Base-by-base conservation (phyloP, 805 yeast genomes). In the Saturnispora mendoncae region DNA sequence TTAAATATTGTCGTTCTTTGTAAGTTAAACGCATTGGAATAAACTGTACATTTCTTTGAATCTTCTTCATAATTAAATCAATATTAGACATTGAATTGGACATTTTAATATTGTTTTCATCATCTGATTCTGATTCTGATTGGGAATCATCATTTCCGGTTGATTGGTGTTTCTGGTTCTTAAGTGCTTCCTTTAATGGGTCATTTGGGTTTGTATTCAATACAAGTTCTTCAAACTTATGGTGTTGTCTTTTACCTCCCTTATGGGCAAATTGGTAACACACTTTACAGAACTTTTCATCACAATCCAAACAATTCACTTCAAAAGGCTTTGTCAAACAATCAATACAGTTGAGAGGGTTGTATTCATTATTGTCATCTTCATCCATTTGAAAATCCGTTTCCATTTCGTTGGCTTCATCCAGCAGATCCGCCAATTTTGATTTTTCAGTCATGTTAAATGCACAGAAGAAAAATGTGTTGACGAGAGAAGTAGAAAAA, bases 291-390 rank as follows among this genome's bases (percentile, higher is more conserved):
- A 78, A 82, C 13, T 66, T 66, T 51, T 82, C 90, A 31, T 71
- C 74, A 60, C 92, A 82, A 43, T 68, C 68, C 25, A 60, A 53
- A 57, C 92, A 82, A 28, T 64, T 57, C n/a, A 78, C 57, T 49
- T 79, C 84, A 4, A 73, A 64, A 17, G 84, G 80, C 76, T 78
- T 84, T 54, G 81, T 85, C 28, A 72, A 72, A 56, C 92, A 82
- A 49, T 82, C 90, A 14, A 76, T 68, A 57, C 92, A 83, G 32
- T 18, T 10, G 6, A 14, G 8, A 14, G 31, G 18, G 14, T 35
- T 71, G 60, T 9, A 58, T 51, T 12, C 66, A 14, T 44, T 45
- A 28, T 50, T 58, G 4, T 54, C 57, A 1, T 52, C 57, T 1
- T 42, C 46, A 6, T 37, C 41, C 2, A 20, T 19, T 3, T 19